Conservation (phyloP, 805 yeast genomes). For the Kazachstania bromeliacearum region DNA sequence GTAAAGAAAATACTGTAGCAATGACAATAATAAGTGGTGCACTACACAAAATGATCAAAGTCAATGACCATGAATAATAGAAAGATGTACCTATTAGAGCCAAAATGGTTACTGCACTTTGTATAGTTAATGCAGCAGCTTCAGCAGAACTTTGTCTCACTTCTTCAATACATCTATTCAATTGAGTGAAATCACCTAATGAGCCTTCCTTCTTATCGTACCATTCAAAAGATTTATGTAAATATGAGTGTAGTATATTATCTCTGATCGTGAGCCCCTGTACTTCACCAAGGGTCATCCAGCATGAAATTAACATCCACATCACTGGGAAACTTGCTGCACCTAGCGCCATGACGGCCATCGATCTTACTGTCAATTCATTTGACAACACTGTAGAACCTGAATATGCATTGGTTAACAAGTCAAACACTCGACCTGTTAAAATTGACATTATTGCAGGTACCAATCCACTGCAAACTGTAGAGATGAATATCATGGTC, state of each 20-base stretch:
- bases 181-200: conserved; percentile 55
- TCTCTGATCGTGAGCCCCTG: conserved; percentile 52
- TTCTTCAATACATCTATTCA: conserved; percentile 69
- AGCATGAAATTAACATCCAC: conserved; percentile 49
- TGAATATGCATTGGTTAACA: conserved; percentile 22
- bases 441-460: conserved; percentile 56
- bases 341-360: conserved; percentile 39
- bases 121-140: conserved; percentile 47
- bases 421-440: conserved; percentile 54
- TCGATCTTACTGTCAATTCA: conserved; percentile 32
- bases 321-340: conserved; percentile 35
- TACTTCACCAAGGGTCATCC: conserved; percentile 66
- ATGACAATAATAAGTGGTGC: conserved; percentile 54
- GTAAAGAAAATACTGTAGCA: conserved; percentile 42
- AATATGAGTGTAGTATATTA: conserved; percentile 35
- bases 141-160: conserved; percentile 59
- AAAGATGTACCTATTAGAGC: conserved; percentile 58
- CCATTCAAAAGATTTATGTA: conserved; percentile 46
- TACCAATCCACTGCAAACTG: conserved; percentile 43
- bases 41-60: conserved; percentile 65
- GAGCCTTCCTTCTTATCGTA: conserved; percentile 47
- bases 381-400: conserved; percentile 33
- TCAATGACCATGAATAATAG: conserved; percentile 74
- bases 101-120: conserved; percentile 42
- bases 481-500: conserved; percentile 29